Evolutionary conservation across 257 asterid species (phyloP).

Genomic region (Nicotiana tomentosiformis): DNA sequence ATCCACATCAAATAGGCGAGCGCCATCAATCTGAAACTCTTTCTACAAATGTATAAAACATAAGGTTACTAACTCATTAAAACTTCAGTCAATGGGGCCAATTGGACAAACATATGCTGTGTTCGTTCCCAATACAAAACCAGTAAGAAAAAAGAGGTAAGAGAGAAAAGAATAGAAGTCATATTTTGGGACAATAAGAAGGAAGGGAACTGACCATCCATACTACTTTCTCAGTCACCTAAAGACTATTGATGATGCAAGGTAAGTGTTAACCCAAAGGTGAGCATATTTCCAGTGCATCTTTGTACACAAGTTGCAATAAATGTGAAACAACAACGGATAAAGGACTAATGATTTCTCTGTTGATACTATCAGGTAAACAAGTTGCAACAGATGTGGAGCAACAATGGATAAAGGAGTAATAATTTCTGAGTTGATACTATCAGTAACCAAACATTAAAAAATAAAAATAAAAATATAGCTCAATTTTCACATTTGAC

Average conservation of each 20-base stretch:
- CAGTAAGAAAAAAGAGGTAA: not conserved
- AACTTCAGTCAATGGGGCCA: not conserved
- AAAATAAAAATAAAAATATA: not conserved
- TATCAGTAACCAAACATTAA: not conserved
- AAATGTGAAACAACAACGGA: not conserved
- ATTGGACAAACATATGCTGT: not conserved
- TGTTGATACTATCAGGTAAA: not conserved
- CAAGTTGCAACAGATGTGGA: not conserved
- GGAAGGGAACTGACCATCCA: not conserved
- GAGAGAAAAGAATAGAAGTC: not conserved
- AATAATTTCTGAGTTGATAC: not conserved
- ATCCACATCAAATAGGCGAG: slow-evolving; percentile 81
- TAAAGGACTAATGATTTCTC: not conserved
- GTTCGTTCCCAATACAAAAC: not conserved
- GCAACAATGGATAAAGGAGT: not conserved
- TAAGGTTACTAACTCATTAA: slow-evolving; percentile 2
- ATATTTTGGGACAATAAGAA: not conserved
- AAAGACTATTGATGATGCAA: not conserved
- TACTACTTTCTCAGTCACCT: not conserved
- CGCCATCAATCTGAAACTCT: slow-evolving; percentile 64
- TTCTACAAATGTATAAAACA: slow-evolving; percentile 36
- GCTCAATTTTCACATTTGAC: not conserved
- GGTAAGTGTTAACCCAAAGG: not conserved
- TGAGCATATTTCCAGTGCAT: not conserved
- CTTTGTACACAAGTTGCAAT: not conserved